Conservation (phyloP, 2,329 filamentous ascomycete species). For the Phaeosphaeriaceae sp. region DNA sequence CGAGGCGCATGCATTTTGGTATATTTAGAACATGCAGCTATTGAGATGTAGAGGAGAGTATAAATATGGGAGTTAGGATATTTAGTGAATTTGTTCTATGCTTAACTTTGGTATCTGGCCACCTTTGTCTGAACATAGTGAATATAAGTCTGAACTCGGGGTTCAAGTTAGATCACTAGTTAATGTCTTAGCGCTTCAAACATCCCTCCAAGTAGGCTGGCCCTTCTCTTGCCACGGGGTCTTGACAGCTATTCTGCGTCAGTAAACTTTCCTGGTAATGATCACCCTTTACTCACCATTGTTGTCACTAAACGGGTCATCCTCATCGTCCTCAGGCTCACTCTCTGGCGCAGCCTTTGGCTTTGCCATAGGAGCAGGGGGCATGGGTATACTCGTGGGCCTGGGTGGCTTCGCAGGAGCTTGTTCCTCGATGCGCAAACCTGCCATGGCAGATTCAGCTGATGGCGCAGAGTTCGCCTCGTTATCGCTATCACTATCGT, state of each 20-base stretch:
- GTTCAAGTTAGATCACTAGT: too few relatives aligned
- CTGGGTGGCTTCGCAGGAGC: slow-evolving; percentile 59
- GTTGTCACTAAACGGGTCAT: slow-evolving; percentile 85
- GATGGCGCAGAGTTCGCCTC: slow-evolving; percentile 39
- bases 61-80: too few relatives aligned
- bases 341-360: slow-evolving; percentile 60
- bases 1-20: slow-evolving; percentile 1
- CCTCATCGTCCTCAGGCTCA: slow-evolving; percentile 66
- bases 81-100: too few relatives aligned
- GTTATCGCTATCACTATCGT: slow-evolving; percentile 69
- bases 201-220: slow-evolving; percentile 49
- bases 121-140: too few relatives aligned
- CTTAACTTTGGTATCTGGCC: too few relatives aligned
- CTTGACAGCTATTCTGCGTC: slow-evolving; percentile 54
- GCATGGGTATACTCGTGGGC: slow-evolving; percentile 51
- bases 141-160: too few relatives aligned
- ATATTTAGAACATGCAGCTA: neutral
- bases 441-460: slow-evolving; percentile 53
- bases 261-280: slow-evolving; percentile 1
- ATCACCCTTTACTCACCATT: slow-evolving; percentile 58
- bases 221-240: slow-evolving; percentile 52
- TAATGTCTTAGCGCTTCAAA: slow-evolving; percentile 31
- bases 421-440: slow-evolving; percentile 50
- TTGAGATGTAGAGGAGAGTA: neutral
- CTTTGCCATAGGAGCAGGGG: slow-evolving; percentile 39